Evolutionary conservation across 2,329 filamentous ascomycete genomes (phyloP).

Genomic region (Cercospora beticola): DNA sequence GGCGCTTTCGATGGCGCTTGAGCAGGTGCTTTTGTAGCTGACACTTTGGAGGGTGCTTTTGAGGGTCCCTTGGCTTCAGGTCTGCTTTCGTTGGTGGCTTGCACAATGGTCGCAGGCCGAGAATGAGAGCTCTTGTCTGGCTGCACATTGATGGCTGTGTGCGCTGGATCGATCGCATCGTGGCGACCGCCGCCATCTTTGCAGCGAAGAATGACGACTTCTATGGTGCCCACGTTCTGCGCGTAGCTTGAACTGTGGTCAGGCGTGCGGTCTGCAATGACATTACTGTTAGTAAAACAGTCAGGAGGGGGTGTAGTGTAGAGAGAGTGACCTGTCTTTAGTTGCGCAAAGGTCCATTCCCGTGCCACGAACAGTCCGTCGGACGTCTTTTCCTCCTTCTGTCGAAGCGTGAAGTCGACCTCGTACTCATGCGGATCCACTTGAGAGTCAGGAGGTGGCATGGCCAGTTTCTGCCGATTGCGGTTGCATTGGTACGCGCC

Average conservation of each 20-base stretch:
- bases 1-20: conserved; percentile 22
- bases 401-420: conserved; percentile 52
- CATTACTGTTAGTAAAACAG: conserved; percentile 27
- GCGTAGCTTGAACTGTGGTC: conserved; percentile 37
- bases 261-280: conserved; percentile 40
- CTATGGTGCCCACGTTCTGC: conserved; percentile 49
- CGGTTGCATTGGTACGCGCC: conserved; percentile 59
- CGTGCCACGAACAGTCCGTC: conserved; percentile 52
- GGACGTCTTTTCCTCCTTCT: conserved; percentile 53
- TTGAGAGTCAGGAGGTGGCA: conserved; percentile 28
- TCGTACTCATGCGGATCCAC: conserved; percentile 39
- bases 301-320: neutral
- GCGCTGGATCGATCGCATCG: conserved; percentile 12
- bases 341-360: conserved; percentile 54
- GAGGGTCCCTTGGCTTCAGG: conserved; percentile 17
- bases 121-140: neutral
- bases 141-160: neutral
- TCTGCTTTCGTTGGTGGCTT: neutral
- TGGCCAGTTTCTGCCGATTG: conserved; percentile 47
- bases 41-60: conserved; percentile 16
- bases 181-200: conserved; percentile 19
- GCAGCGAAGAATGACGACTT: conserved; percentile 50
- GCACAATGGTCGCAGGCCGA: neutral
- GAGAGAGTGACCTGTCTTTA: conserved; percentile 47
- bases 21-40: conserved; percentile 11